Base-by-base conservation (phyloP, 1,284 basidiomycete genomes). In the Ganoderma multipileum region DNA sequence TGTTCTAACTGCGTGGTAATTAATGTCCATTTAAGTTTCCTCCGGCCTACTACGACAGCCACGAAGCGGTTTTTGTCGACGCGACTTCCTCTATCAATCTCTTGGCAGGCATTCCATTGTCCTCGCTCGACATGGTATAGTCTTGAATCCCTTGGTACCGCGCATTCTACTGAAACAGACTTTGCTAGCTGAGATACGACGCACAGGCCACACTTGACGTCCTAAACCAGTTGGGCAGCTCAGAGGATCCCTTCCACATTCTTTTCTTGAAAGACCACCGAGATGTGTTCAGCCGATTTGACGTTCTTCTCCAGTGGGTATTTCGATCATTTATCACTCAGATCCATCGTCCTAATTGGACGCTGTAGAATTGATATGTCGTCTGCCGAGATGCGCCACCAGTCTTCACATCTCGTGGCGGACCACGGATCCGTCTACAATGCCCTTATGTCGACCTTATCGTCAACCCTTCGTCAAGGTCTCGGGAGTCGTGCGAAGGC, bases 1-100 rank as follows among this genome's bases (percentile, higher is more conserved):
- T 28, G n/a, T 44, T 33, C 38, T 33, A 38, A 2, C 47, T 50
- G 47, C 14, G 36, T 67, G 33, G 41, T 36, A 61, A 41, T 57
- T 26, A 54, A 41, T 54, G 33, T 55, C 64, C 47, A 55, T 64
- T 63, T 75, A 91, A 91, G 90, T 91, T 86, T 73, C 67, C 82
- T 11, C 83, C 85, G 33, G 84, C 87, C 52, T 87, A 89, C 58
- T 93, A 92, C 74, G 71, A 76, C 26, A 79, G 80, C 38, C 78
- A 87, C 68, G 82, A 82, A 3, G 84, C 86, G 18, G 85, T 92
- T 9, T 89, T 98, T 55, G 91, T 98, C 0, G 96, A 98, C 75
- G 89, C 92, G 0, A 87, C 90, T 0, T 95, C 95, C 0, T 86
- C 84, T 1, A 83, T 95, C 64, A 99, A 99, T 77, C 76, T 98